Evolutionary conservation across 305 asterid genomes (phyloP).

Genomic region (Fraxinus sp.): DNA sequence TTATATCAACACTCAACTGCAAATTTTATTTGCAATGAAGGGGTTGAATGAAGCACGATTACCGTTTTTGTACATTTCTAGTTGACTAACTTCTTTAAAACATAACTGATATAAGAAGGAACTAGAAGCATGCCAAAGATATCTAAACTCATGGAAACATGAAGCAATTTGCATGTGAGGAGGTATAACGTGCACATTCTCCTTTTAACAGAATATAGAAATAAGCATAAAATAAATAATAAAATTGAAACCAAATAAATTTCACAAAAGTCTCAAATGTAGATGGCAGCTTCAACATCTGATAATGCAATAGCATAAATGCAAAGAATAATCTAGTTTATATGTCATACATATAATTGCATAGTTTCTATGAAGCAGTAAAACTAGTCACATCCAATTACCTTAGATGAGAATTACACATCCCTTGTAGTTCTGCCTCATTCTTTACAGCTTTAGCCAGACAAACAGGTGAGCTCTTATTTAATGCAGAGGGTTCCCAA

Average conservation of each 20-base stretch:
- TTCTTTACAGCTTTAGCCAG: slow-evolving; percentile 90
- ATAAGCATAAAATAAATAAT: background rate
- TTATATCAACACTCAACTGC: background rate
- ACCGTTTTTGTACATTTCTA: background rate
- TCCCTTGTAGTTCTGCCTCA: slow-evolving; percentile 89
- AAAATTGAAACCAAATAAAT: background rate
- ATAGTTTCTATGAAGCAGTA: slow-evolving; percentile 1
- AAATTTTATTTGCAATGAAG: background rate
- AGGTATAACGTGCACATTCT: background rate
- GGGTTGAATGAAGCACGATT: background rate
- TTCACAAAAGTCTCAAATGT: background rate
- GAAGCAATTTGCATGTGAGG: background rate
- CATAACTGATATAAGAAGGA: background rate
- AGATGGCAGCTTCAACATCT: background rate
- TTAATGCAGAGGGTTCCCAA: slow-evolving; percentile 47
- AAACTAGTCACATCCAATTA: slow-evolving; percentile 28
- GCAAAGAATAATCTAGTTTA: background rate
- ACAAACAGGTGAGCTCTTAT: slow-evolving; percentile 78
- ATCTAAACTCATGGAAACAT: background rate
- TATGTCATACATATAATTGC: background rate
- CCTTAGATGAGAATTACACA: slow-evolving; percentile 91
- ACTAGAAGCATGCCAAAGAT: background rate
- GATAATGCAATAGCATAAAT: background rate
- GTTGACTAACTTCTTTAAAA: background rate
- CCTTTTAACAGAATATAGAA: background rate